phyloP scores from a whole-genome alignment of 805 yeast genomes.

The Maudiozyma turicensis region DNA sequence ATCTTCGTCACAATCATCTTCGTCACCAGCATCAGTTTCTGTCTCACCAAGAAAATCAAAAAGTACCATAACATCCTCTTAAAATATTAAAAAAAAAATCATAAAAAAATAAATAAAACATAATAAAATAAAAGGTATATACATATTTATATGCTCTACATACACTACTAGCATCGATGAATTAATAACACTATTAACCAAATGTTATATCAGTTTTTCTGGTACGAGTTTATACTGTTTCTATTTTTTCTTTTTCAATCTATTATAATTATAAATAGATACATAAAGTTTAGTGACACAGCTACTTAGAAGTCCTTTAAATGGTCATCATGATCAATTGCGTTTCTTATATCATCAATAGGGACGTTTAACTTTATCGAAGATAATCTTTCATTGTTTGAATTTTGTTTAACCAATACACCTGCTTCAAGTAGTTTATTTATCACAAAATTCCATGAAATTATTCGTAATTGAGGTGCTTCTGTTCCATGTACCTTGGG shows the following conservation, averaged over 20 bases:
- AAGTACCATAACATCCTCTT: background rate
- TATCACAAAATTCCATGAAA: constrained; percentile 44
- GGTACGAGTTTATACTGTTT: too few species aligned
- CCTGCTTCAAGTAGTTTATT: constrained; percentile 75
- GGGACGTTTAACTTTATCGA: constrained; percentile 58
- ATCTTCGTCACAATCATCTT: background rate
- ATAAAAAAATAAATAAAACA: background rate
- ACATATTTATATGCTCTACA: too few species aligned
- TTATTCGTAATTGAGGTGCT: constrained; percentile 37
- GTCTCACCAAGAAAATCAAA: background rate
- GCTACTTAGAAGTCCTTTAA: constrained; percentile 27
- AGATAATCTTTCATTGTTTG: constrained; percentile 58
- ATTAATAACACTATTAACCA: too few species aligned
- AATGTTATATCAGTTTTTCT: too few species aligned
- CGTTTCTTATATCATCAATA: constrained; percentile 56
- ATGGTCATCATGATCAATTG: constrained; percentile 47
- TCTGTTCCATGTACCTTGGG: constrained; percentile 23
- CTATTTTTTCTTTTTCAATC: too few species aligned
- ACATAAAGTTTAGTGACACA: background rate
- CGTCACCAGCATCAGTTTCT: background rate
- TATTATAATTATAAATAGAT: background rate
- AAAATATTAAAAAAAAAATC: background rate
- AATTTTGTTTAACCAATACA: constrained; percentile 54
- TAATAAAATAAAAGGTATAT: background rate
- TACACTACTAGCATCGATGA: too few species aligned